Percentiles rank a stretch among this genome's conserved stretches.
These are phyloP conservation scores for Thermomyces lanuginosus DNA, from an alignment of 2,329 filamentous ascomycete species.

Conservation along the genomic window DNA sequence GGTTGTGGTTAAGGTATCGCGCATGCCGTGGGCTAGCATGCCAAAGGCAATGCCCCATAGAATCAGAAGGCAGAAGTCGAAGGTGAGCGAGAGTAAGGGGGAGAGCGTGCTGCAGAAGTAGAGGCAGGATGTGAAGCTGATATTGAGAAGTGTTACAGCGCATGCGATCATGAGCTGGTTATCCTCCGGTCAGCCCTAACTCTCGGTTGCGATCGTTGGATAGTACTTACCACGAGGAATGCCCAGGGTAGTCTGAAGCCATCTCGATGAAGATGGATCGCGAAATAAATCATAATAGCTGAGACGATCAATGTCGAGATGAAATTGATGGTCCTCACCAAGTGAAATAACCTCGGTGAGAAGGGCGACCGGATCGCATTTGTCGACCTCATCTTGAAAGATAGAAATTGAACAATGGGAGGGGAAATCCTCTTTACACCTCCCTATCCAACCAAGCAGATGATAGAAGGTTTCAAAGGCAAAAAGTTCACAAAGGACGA, in stretches of 20 bases:
- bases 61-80: constrained; percentile 33
- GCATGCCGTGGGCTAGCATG: constrained; percentile 39
- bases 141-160: constrained; percentile 35
- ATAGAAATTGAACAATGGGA: constrained; percentile 5
- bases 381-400: constrained; percentile 15
- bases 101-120: constrained; percentile 38
- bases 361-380: constrained; percentile 26
- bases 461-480: no score
- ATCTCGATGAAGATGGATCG: constrained; percentile 36
- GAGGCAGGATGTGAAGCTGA: constrained; percentile 33
- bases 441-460: constrained; percentile 6
- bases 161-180: constrained; percentile 36
- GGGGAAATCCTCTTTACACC: constrained; percentile 2
- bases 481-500: no score
- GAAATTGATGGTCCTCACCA: constrained; percentile 24
- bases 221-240: constrained; percentile 37
- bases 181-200: not conserved
- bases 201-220: not conserved
- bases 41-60: constrained; percentile 38
- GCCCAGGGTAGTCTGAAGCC: constrained; percentile 41
- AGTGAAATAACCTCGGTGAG: constrained; percentile 23
- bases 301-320: constrained; percentile 39
- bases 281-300: constrained; percentile 39
- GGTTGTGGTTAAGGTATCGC: constrained; percentile 35
- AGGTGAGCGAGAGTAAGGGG: constrained; percentile 33